Conservation (phyloP, 441 rosid species). For the Adansonia madagascariensis region DNA sequence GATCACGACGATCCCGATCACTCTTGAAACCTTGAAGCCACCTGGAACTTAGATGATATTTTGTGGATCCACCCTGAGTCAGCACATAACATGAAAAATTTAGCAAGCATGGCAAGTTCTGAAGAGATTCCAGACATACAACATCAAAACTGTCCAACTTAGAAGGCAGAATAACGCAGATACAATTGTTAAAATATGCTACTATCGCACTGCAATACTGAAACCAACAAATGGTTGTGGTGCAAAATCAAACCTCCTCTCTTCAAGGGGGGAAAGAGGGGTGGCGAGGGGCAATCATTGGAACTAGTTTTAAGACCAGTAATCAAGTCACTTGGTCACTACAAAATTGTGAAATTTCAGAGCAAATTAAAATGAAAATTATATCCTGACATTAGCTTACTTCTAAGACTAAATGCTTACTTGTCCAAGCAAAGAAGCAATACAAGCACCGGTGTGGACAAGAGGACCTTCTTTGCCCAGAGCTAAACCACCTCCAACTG, state of each 20-base stretch:
- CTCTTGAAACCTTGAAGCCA: constrained; percentile 94
- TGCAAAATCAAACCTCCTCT: background rate
- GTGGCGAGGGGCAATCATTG: background rate
- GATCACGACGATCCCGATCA: constrained; percentile 95
- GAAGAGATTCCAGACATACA: constrained; percentile 12
- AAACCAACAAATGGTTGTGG: background rate
- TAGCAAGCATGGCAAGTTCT: constrained; percentile 2
- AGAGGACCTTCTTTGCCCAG: constrained; percentile 99
- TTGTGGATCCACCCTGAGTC: constrained; percentile 91
- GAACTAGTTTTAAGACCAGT: background rate
- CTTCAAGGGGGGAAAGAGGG: background rate
- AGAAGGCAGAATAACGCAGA: background rate
- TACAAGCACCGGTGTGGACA: constrained; percentile 97
- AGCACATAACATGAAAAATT: constrained; percentile 23
- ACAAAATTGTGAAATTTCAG: background rate
- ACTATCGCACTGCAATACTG: constrained; percentile 7
- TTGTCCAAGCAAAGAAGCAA: constrained; percentile 96
- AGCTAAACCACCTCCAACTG: constrained; percentile 98
- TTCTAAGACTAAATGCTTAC: constrained; percentile 43
- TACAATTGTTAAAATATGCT: background rate
- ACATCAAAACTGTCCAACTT: background rate
- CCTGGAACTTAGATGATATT: constrained; percentile 85
- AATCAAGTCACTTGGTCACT: constrained; percentile 1
- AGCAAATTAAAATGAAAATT: background rate
- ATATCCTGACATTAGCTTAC: background rate